Base-by-base conservation (phyloP, 805 yeast genomes). In the Isabelozyma heimii region DNA sequence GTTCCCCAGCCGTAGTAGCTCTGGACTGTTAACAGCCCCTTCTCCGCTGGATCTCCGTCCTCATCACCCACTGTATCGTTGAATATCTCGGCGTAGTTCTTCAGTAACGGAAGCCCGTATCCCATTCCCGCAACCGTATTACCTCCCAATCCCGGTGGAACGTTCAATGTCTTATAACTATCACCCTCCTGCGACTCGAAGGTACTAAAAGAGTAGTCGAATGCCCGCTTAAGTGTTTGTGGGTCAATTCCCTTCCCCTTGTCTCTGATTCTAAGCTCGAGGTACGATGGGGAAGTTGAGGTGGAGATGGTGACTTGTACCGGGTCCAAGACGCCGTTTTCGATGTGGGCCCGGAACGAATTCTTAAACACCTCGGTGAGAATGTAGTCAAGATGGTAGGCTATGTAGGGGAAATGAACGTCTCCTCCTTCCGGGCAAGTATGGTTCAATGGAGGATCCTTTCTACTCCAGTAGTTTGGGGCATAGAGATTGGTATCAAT, bases 41-140 rank as follows among this genome's bases (percentile, higher is more conserved):
- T 70, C 33, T 60, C 57, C 3, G 52, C 41, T 2, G 56, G 48
- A 16, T 46, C 47, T 8, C 50, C 48, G 7, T 54, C 55, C 8
- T 53, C 58, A 16, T 48, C 44, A 8, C 50, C 33, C 3, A 62
- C 37, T 4, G 71, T 65, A 45, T 68, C 73, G 51, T 72, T 72
- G 54, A 73, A 73, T 2, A 72, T 66, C 56, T 73, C 77, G 15
- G 72, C 61, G 55, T 73, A 73, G 52, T 65, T 67, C 52, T 69
- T 73, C 72, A 91, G 87, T 52, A 92, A 71, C 6, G 98, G 98
- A 47, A 92, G 67, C 0, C 99, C 99, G 62, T 90, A 92, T 0
- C 98, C 98, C 88, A 94, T 87, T 0, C 99, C 99, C 0, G 97
- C 97, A 35, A 92, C 82, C 8, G 79, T 72, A 57, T 79, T 79